Conservation (phyloP, 2,329 filamentous ascomycete genomes). For the Diaporthe longicolla region DNA sequence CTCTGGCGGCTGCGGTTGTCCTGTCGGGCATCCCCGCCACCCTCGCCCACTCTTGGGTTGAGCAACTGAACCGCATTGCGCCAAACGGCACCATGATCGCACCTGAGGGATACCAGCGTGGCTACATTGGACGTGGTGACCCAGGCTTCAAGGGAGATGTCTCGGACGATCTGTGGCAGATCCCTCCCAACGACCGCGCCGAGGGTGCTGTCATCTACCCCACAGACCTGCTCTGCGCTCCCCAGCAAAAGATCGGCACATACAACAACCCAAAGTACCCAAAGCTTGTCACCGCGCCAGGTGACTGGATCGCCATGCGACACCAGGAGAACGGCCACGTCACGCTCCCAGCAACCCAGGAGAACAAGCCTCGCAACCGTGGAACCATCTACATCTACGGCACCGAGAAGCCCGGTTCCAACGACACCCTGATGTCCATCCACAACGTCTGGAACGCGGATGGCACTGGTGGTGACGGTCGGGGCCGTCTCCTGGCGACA, state of each 20-base stretch:
- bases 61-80: slow-evolving; percentile 79
- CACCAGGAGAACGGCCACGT: slow-evolving; percentile 86
- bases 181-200: slow-evolving; percentile 67
- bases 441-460: slow-evolving; percentile 83
- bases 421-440: slow-evolving; percentile 63
- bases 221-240: slow-evolving; percentile 73
- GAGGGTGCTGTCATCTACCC: slow-evolving; percentile 63
- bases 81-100: slow-evolving; percentile 81
- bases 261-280: slow-evolving; percentile 70
- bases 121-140: slow-evolving; percentile 71
- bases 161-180: slow-evolving; percentile 70
- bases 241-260: slow-evolving; percentile 71
- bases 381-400: slow-evolving; percentile 84
- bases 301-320: slow-evolving; percentile 75
- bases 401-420: slow-evolving; percentile 69
- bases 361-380: slow-evolving; percentile 73
- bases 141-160: slow-evolving; percentile 67
- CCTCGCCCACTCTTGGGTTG: slow-evolving; percentile 84
- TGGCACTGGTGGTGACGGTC: slow-evolving; percentile 84
- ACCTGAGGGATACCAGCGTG: slow-evolving; percentile 80
- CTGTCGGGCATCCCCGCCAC: slow-evolving; percentile 52
- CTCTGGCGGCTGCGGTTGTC: slow-evolving; percentile 46
- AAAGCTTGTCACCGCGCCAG: slow-evolving; percentile 71
- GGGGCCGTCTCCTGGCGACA: slow-evolving; percentile 81
- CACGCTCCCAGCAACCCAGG: slow-evolving; percentile 68